phyloP scores from a whole-genome alignment of 2,329 filamentous ascomycete species.

The Immersiporthe knoxdaviesiana region DNA sequence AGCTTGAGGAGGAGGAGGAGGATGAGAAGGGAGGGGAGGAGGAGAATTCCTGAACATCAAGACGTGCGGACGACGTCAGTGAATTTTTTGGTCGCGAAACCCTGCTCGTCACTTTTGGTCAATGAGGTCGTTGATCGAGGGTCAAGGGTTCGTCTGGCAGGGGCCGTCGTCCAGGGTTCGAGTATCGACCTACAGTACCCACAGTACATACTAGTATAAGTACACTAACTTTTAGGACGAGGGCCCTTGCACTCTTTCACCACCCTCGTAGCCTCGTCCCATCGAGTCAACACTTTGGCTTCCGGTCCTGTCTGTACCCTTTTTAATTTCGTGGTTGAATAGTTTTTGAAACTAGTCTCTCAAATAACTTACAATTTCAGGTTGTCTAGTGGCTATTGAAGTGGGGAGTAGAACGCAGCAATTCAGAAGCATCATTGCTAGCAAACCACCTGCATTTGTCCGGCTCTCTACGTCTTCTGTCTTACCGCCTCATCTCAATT shows the following conservation, averaged over 20 bases:
- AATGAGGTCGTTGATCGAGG: conserved; percentile 23
- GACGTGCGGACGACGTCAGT: neutral
- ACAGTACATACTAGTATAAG: too few species aligned
- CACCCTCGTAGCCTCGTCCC: neutral
- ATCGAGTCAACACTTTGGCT: neutral
- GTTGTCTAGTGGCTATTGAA: too few species aligned
- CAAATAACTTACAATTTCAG: too few species aligned
- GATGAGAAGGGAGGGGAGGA: too few species aligned
- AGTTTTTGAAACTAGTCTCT: too few species aligned
- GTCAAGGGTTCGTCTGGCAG: conserved; percentile 5
- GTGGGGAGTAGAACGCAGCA: neutral
- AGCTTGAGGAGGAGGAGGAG: too few species aligned
- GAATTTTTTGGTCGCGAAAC: neutral
- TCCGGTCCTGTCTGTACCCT: too few species aligned
- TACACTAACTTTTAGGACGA: neutral
- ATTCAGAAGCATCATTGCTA: neutral
- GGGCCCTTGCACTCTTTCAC: neutral
- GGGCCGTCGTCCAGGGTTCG: neutral
- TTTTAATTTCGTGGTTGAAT: too few species aligned
- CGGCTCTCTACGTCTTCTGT: too few species aligned
- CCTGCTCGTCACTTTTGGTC: neutral
- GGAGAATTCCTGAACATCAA: neutral
- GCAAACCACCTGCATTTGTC: too few species aligned
- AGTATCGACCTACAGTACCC: too few species aligned
- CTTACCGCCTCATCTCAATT: neutral